Conservation (phyloP, 2,329 filamentous ascomycete genomes). For the Cytospora piceae region DNA sequence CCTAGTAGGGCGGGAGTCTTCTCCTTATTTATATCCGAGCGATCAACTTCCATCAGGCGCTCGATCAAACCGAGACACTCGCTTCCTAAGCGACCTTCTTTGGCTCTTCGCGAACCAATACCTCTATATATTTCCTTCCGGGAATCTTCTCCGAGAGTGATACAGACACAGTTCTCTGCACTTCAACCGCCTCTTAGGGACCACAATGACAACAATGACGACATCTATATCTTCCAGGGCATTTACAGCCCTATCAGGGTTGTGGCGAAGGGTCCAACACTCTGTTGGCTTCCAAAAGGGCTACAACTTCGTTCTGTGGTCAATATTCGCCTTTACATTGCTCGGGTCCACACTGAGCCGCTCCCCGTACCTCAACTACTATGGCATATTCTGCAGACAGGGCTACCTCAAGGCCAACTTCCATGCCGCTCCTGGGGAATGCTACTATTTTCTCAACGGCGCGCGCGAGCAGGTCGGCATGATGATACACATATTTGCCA, state of each 20-base stretch:
- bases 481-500: constrained; percentile 48
- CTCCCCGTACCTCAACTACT: constrained; percentile 53
- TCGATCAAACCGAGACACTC: constrained; percentile 32
- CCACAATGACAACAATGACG: not conserved
- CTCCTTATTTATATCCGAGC: constrained; percentile 25
- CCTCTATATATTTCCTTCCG: constrained; percentile 14
- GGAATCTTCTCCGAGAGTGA: constrained; percentile 11
- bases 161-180: constrained; percentile 7
- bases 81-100: constrained; percentile 30
- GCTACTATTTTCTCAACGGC: constrained; percentile 29
- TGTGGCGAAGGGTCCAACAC: constrained; percentile 44
- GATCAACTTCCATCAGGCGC: constrained; percentile 26
- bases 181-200: not conserved
- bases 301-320: constrained; percentile 61
- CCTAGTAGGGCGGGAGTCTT: constrained; percentile 16
- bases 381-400: constrained; percentile 41
- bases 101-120: constrained; percentile 4
- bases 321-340: constrained; percentile 51
- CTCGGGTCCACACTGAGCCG: constrained; percentile 54
- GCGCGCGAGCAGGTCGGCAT: constrained; percentile 44
- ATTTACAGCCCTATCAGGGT: not conserved
- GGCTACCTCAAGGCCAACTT: constrained; percentile 29
- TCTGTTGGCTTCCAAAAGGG: constrained; percentile 58
- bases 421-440: constrained; percentile 30
- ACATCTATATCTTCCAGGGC: not conserved